Conservation (phyloP, 2,329 filamentous ascomycete species). For the Zasmidium angulare region DNA sequence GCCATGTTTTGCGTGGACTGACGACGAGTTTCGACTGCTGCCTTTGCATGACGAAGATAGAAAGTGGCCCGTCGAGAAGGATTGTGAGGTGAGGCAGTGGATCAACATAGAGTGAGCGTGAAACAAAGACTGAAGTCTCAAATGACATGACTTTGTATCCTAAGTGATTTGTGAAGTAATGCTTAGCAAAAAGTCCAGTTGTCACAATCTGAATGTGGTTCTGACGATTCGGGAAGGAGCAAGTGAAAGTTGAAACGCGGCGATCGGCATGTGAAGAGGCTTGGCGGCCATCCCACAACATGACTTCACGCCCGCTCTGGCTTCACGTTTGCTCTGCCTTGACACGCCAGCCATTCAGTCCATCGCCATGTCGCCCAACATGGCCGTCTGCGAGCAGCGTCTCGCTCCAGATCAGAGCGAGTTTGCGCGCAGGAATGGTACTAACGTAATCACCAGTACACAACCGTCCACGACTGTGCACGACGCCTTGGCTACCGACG, state of each 20-base stretch:
- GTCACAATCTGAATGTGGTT: not conserved
- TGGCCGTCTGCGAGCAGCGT: no score
- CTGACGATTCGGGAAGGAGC: not conserved
- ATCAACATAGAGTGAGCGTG: conserved; percentile 20
- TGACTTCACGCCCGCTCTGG: conserved; percentile 33
- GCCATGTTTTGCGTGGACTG: conserved; percentile 26
- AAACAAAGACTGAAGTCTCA: not conserved
- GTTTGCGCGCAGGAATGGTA: no score
- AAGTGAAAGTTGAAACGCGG: not conserved
- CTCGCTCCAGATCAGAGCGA: no score
- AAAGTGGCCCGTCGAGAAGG: conserved; percentile 17
- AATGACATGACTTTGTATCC: no score
- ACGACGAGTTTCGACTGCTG: conserved; percentile 28
- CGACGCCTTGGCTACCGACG: no score
- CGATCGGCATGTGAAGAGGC: not conserved
- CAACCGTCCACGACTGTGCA: no score
- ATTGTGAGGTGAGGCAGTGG: conserved; percentile 28
- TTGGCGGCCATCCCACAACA: not conserved
- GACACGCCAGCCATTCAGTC: no score
- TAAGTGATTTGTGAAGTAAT: no score
- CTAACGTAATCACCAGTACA: no score
- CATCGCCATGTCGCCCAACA: no score
- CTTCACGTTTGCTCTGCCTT: no score
- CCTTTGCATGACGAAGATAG: conserved; percentile 29
- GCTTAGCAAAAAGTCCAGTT: not conserved